Evolutionary conservation across 495 filamentous ascomycete genomes (phyloP).

Genomic region (Lepraria neglecta): DNA sequence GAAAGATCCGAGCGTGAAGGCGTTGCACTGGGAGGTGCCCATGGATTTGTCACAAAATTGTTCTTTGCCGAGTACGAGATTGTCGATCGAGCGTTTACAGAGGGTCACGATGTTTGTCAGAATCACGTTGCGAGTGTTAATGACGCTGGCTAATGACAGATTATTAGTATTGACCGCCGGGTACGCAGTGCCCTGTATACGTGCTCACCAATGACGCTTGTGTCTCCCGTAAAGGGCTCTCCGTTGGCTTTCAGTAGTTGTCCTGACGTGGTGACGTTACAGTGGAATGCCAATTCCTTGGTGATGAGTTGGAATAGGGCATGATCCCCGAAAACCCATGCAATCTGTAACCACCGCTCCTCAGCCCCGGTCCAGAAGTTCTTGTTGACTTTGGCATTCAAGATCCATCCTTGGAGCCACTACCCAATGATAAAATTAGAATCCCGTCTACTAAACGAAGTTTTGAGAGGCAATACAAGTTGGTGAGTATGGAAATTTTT

Average conservation of each 20-base stretch:
- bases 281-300: background rate
- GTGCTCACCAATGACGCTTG: background rate
- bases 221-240: background rate
- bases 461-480: background rate
- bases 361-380: background rate
- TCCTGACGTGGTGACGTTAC: background rate
- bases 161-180: background rate
- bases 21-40: background rate
- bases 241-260: background rate
- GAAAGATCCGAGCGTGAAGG: background rate
- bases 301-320: background rate
- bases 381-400: background rate
- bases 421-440: no score
- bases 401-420: no score
- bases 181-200: background rate
- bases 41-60: background rate
- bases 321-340: background rate
- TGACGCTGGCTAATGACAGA: conserved; percentile 1
- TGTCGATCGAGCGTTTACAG: background rate
- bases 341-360: background rate
- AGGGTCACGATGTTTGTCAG: background rate
- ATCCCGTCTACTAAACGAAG: background rate
- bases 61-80: background rate
- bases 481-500: no score
- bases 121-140: background rate